These are phyloP conservation scores for Aureobasidium sp. DNA, from an alignment of 2,329 filamentous ascomycete species.

Conservation along the genomic window DNA sequence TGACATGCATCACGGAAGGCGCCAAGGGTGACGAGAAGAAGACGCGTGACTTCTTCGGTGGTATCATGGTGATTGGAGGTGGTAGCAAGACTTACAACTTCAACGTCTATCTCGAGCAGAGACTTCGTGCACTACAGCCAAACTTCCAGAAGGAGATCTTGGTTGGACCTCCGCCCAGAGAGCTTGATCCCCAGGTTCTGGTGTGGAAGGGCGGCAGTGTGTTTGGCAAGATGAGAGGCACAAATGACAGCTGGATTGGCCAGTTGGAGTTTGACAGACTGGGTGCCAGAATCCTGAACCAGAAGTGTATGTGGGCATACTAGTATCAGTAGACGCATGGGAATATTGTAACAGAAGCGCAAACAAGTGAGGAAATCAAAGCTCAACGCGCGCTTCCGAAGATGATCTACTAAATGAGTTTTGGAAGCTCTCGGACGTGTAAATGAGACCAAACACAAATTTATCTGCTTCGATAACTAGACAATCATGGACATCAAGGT, in stretches of 20 bases:
- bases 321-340: conserved; percentile 23
- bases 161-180: conserved; percentile 67
- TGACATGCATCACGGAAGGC: conserved; percentile 82
- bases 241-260: conserved; percentile 94
- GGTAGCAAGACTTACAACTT: conserved; percentile 76
- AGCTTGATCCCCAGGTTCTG: conserved; percentile 96
- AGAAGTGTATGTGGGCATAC: conserved; percentile 65
- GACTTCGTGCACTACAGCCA: conserved; percentile 59
- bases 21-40: conserved; percentile 87
- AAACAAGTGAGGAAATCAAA: neutral
- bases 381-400: too few species aligned
- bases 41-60: conserved; percentile 78
- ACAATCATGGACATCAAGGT: neutral
- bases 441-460: neutral
- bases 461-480: neutral
- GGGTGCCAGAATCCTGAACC: conserved; percentile 72
- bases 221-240: conserved; percentile 76
- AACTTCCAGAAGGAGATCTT: conserved; percentile 60
- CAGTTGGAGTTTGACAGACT: conserved; percentile 81
- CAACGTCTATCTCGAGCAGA: conserved; percentile 74
- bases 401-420: too few species aligned
- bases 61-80: conserved; percentile 85
- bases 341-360: neutral
- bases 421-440: too few species aligned
- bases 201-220: conserved; percentile 97